phyloP scores from a whole-genome alignment of 306 rosid genomes.

The Medicago arabica region DNA sequence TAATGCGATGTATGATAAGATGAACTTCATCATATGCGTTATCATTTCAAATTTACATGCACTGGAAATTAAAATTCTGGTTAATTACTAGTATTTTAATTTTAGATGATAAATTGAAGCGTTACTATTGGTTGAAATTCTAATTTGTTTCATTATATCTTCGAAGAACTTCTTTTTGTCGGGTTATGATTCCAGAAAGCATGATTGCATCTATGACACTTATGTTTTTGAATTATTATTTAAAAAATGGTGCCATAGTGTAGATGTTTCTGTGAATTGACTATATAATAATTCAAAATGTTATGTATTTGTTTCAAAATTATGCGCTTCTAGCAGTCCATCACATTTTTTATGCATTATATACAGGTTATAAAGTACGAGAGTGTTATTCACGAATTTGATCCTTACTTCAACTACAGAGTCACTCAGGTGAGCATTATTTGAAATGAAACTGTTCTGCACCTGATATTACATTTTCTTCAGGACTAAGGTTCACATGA shows the following conservation, averaged over 20 bases:
- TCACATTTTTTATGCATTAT: slow-evolving; percentile 40
- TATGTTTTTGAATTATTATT: slow-evolving; percentile 15
- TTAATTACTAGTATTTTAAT: background rate
- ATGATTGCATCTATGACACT: slow-evolving; percentile 13
- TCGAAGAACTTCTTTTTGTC: background rate
- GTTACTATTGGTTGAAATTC: slow-evolving; percentile 18
- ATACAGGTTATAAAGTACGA: slow-evolving; percentile 96
- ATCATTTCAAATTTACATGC: slow-evolving; percentile 25
- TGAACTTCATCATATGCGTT: background rate
- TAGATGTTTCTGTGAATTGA: slow-evolving; percentile 23
- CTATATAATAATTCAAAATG: background rate
- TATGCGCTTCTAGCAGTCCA: background rate
- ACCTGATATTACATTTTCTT: slow-evolving; percentile 5
- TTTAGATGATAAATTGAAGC: slow-evolving; percentile 15
- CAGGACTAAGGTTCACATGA: slow-evolving; percentile 14
- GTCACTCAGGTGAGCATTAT: slow-evolving; percentile 91
- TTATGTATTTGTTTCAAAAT: slow-evolving; percentile 6
- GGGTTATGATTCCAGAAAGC: slow-evolving; percentile 14
- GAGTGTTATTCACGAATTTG: slow-evolving; percentile 98
- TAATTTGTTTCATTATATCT: slow-evolving; percentile 14
- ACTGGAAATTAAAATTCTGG: slow-evolving; percentile 1
- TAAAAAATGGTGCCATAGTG: background rate
- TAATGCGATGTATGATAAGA: slow-evolving; percentile 19
- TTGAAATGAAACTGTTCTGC: slow-evolving; percentile 28
- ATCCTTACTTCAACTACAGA: slow-evolving; percentile 97